phyloP scores from a whole-genome alignment of 495 filamentous ascomycete species.

The Penicillium antarcticum region DNA sequence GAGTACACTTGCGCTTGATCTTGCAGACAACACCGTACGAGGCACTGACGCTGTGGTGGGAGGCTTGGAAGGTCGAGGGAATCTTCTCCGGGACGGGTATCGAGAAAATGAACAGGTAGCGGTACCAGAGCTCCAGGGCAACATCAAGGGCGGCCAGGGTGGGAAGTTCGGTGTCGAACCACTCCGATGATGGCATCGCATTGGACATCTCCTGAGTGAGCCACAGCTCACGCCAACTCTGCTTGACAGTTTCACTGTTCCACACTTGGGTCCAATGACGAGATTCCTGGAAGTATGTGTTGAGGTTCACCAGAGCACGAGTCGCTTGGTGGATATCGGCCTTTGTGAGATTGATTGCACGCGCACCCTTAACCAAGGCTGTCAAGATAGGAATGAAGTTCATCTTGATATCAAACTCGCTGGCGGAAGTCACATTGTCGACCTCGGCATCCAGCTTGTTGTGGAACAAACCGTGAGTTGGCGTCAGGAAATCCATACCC shows the following conservation, averaged over 20 bases:
- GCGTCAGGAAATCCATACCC: constrained; percentile 62
- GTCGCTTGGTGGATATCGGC: constrained; percentile 54
- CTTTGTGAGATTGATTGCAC: constrained; percentile 47
- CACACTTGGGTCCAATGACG: constrained; percentile 63
- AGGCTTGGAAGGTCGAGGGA: constrained; percentile 63
- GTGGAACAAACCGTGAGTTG: constrained; percentile 60
- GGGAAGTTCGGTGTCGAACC: constrained; percentile 57
- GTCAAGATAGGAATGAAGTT: constrained; percentile 63
- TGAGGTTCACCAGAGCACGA: constrained; percentile 56
- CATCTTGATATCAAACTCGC: constrained; percentile 52
- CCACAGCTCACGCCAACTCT: constrained; percentile 61
- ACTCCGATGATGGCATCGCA: constrained; percentile 47
- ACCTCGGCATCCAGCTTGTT: constrained; percentile 62
- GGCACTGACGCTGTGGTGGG: constrained; percentile 62
- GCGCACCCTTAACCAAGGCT: constrained; percentile 56
- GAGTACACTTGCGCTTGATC: constrained; percentile 55
- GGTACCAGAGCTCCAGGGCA: constrained; percentile 59
- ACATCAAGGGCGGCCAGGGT: constrained; percentile 54
- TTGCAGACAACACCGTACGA: constrained; percentile 67
- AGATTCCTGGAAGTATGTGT: constrained; percentile 58
- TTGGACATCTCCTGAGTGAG: constrained; percentile 54
- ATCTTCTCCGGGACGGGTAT: constrained; percentile 62
- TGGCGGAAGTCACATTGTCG: constrained; percentile 51
- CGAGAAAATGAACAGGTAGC: constrained; percentile 68
- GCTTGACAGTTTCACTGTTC: constrained; percentile 58